Evolutionary conservation across 2,329 filamentous ascomycete genomes (phyloP).

Genomic region (Fusarium mangiferae): DNA sequence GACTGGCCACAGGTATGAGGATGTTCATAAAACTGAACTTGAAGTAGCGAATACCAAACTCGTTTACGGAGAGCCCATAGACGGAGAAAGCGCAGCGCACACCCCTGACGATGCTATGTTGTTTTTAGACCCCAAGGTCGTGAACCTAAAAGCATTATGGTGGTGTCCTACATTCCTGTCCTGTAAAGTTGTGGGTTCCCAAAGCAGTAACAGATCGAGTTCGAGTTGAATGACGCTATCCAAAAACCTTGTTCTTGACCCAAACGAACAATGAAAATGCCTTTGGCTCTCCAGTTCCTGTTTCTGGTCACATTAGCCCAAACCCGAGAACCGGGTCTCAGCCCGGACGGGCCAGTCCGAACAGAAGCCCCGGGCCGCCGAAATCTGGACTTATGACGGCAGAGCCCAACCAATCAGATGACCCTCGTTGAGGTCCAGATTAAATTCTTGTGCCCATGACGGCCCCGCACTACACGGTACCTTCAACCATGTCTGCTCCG

Average conservation of each 20-base stretch:
- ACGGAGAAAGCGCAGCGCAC: not conserved
- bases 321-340: conserved; percentile 12
- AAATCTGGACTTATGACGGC: conserved; percentile 5
- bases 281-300: not conserved
- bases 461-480: not conserved
- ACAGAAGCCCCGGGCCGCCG: not conserved
- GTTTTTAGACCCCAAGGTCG: conserved; percentile 10
- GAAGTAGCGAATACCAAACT: not conserved
- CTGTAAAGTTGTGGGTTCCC: not conserved
- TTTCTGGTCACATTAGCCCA: conserved; percentile 7
- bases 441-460: not conserved
- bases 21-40: not conserved
- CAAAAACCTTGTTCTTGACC: conserved; percentile 11
- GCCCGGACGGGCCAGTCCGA: conserved; percentile 29
- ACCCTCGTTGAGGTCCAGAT: not conserved
- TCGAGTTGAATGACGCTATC: not conserved
- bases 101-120: conserved; percentile 4
- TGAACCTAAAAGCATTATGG: conserved; percentile 4
- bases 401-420: not conserved
- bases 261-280: not conserved
- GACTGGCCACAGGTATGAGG: not conserved
- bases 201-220: conserved; percentile 17
- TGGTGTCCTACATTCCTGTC: conserved; percentile 34
- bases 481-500: not conserved
- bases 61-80: not conserved